Percentiles rank a stretch among this genome's conserved stretches.
phyloP scores from a whole-genome alignment of 2,329 filamentous ascomycete species.

The Epichloe gansuensis region DNA sequence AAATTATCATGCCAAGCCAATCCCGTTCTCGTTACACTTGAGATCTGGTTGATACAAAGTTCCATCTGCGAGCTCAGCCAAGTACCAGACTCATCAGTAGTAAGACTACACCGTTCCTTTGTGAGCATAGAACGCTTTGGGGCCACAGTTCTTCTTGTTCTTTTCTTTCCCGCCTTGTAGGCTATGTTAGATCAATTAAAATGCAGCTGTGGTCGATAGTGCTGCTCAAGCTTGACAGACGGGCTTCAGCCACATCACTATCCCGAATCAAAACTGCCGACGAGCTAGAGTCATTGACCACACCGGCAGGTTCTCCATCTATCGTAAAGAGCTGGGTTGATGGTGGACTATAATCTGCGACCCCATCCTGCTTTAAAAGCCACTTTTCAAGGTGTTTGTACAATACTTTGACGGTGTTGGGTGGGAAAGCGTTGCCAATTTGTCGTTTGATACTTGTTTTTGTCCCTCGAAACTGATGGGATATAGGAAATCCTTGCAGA shows the following conservation, averaged over 20 bases:
- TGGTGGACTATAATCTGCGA: slow-evolving; percentile 11
- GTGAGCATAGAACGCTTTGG: background rate
- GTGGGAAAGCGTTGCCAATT: slow-evolving; percentile 71
- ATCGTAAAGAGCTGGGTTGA: slow-evolving; percentile 13
- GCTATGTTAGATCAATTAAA: background rate
- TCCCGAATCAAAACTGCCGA: background rate
- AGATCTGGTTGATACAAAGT: background rate
- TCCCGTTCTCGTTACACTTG: background rate
- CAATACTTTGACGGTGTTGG: slow-evolving; percentile 37
- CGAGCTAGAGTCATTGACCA: slow-evolving; percentile 9
- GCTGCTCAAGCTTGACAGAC: background rate
- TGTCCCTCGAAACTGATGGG: slow-evolving; percentile 41
- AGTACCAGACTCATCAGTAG: background rate
- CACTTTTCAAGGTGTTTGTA: slow-evolving; percentile 35
- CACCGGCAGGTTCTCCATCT: slow-evolving; percentile 7
- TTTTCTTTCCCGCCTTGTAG: background rate
- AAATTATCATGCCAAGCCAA: background rate
- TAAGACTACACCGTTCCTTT: background rate
- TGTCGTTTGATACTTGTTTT: slow-evolving; percentile 40
- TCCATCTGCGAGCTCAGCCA: background rate
- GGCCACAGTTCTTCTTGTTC: background rate
- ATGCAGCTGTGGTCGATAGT: background rate
- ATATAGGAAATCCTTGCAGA: slow-evolving; percentile 54
- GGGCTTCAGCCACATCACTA: background rate
- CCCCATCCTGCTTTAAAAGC: slow-evolving; percentile 30